Conservation (phyloP, 2,329 filamentous ascomycete species). For the Lomentospora prolificans region DNA sequence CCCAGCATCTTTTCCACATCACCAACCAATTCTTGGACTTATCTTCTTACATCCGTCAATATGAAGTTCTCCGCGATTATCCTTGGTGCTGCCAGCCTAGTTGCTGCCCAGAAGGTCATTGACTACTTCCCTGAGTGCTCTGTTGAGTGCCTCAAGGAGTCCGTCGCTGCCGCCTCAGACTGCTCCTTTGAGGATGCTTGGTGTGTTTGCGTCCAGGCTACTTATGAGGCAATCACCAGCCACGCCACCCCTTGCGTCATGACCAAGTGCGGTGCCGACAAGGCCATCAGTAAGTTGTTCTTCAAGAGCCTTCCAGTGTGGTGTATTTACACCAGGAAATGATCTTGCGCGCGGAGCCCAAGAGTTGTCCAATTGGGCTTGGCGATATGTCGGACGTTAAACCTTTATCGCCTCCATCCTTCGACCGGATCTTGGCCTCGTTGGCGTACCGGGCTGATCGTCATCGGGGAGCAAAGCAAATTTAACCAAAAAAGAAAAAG, state of each 20-base stretch:
- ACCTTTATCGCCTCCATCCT: no score
- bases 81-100: slow-evolving; percentile 23
- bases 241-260: slow-evolving; percentile 26
- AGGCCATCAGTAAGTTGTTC: slow-evolving; percentile 26
- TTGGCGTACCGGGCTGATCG: no score
- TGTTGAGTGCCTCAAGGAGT: slow-evolving; percentile 23
- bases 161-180: slow-evolving; percentile 20
- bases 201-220: slow-evolving; percentile 23
- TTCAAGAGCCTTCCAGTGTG: no score
- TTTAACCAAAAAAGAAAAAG: not conserved
- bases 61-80: slow-evolving; percentile 27
- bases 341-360: no score
- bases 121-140: slow-evolving; percentile 30
- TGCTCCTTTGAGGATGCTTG: slow-evolving; percentile 23
- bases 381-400: no score
- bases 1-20: not conserved
- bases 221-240: slow-evolving; percentile 22
- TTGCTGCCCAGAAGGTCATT: slow-evolving; percentile 20
- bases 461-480: not conserved
- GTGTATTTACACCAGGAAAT: no score
- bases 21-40: not conserved
- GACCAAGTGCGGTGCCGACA: slow-evolving; percentile 23
- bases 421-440: no score
- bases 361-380: no score
- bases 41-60: slow-evolving; percentile 14